Evolutionary conservation across 139 green algal genomes (phyloP).

Genomic region (Diplosphaera chodatii): DNA sequence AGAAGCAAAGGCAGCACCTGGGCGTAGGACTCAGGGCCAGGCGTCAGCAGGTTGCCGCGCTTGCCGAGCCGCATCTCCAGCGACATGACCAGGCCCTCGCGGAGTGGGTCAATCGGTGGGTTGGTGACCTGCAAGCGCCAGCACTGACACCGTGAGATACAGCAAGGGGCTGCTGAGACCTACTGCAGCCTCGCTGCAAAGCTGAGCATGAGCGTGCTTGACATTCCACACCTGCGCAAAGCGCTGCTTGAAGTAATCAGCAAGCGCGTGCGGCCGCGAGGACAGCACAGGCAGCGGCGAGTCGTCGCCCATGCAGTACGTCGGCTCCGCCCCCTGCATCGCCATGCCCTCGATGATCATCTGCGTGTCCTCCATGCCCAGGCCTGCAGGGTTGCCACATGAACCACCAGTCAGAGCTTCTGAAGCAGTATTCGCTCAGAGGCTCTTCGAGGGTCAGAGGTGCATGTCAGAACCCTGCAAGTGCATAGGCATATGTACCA

Average conservation of each 20-base stretch:
- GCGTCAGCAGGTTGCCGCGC: conserved; percentile 92
- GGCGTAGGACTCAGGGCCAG: conserved; percentile 58
- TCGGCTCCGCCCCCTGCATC: conserved; percentile 82
- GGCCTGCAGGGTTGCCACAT: too few relatives aligned
- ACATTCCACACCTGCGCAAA: conserved; percentile 93
- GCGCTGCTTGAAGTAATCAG: conserved; percentile 99
- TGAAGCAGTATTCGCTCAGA: too few relatives aligned
- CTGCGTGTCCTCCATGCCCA: conserved; percentile 85
- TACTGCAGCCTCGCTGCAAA: too few relatives aligned
- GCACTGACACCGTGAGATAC: too few relatives aligned
- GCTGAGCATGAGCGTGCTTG: too few relatives aligned
- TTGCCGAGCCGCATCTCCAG: conserved; percentile 91
- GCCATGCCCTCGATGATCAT: conserved; percentile 98
- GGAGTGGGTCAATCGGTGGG: conserved; percentile 96
- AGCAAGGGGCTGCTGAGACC: too few relatives aligned
- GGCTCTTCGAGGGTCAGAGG: too few relatives aligned
- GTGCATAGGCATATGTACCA: too few relatives aligned
- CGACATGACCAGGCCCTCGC: conserved; percentile 98
- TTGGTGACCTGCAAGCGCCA: conserved; percentile 85
- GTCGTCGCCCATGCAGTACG: conserved; percentile 99
- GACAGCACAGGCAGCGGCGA: conserved; percentile 92
- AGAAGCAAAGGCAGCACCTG: too few relatives aligned
- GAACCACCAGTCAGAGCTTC: too few relatives aligned
- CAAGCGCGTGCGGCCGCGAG: conserved; percentile 82
- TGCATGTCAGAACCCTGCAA: too few relatives aligned